These are phyloP conservation scores for Trichoderma koningii DNA, from an alignment of 2,329 filamentous ascomycete genomes.

Conservation along the genomic window DNA sequence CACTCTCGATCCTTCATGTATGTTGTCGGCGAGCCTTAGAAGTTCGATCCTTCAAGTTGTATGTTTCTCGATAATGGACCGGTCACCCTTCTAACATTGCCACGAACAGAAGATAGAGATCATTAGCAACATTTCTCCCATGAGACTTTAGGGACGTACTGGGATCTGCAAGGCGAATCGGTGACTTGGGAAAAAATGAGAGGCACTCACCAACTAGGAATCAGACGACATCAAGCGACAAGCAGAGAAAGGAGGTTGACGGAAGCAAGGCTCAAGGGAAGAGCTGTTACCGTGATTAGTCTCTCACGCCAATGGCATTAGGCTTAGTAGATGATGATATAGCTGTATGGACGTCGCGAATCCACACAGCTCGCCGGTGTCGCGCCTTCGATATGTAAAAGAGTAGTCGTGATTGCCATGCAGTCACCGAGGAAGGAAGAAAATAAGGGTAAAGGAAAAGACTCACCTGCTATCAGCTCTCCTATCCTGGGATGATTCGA, in stretches of 20 bases:
- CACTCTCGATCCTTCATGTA: conserved; percentile 17
- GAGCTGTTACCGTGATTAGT: neutral
- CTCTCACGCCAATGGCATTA: neutral
- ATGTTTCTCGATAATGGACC: neutral
- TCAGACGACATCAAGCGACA: neutral
- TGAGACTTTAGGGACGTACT: no score
- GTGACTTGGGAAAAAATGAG: neutral
- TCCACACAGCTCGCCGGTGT: no score
- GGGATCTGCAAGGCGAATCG: neutral
- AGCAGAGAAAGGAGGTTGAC: neutral
- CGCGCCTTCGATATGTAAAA: neutral
- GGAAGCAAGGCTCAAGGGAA: neutral
- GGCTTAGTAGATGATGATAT: no score
- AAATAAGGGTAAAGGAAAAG: neutral
- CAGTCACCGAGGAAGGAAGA: neutral
- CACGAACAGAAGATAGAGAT: neutral
- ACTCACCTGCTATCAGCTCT: neutral
- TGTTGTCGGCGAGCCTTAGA: conserved; percentile 1
- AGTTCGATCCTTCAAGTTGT: neutral
- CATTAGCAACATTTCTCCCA: neutral
- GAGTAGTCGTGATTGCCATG: neutral
- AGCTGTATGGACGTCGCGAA: no score
- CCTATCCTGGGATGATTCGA: no score
- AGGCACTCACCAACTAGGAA: neutral
- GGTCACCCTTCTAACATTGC: neutral